Evolutionary conservation across 495 filamentous ascomycete genomes (phyloP).

Genomic region (Amphirosellinia nigrospora): DNA sequence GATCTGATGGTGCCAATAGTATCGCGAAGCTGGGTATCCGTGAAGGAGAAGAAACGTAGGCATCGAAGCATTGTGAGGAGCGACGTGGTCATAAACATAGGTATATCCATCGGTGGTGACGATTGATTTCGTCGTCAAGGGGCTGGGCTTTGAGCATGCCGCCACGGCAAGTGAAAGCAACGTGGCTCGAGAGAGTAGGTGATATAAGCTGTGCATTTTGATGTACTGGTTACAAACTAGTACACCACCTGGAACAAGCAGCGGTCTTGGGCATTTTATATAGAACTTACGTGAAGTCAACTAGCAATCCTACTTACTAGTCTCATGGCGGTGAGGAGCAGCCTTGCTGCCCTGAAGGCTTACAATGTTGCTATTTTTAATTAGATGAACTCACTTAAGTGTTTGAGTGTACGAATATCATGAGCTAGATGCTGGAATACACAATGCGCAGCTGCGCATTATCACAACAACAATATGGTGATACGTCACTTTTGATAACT

Average conservation of each 20-base stretch:
- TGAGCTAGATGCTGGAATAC: too few species aligned
- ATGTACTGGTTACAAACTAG: not conserved
- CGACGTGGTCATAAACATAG: slow-evolving; percentile 1
- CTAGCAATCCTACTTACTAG: not conserved
- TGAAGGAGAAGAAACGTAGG: slow-evolving; percentile 46
- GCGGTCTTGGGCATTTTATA: not conserved
- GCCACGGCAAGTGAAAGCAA: not conserved
- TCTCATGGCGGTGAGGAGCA: not conserved
- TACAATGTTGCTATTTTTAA: not conserved
- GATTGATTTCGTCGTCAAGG: not conserved
- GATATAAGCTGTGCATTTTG: not conserved
- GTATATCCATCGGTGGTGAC: not conserved
- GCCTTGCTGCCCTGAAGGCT: not conserved
- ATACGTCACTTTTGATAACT: too few species aligned
- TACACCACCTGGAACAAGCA: not conserved
- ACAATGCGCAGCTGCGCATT: too few species aligned
- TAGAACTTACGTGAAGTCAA: too few species aligned
- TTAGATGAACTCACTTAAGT: not conserved
- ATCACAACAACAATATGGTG: too few species aligned
- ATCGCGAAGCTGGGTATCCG: slow-evolving; percentile 44
- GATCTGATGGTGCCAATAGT: slow-evolving; percentile 53
- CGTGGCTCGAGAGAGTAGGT: not conserved
- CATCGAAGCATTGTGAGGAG: not conserved
- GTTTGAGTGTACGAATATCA: too few species aligned
- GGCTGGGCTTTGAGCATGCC: not conserved